A percentile compares a stretch with the other conserved stretches of the same genome.
Conservation (phyloP, 208 protist genomes). For the Acanthamoeba royreba region DNA sequence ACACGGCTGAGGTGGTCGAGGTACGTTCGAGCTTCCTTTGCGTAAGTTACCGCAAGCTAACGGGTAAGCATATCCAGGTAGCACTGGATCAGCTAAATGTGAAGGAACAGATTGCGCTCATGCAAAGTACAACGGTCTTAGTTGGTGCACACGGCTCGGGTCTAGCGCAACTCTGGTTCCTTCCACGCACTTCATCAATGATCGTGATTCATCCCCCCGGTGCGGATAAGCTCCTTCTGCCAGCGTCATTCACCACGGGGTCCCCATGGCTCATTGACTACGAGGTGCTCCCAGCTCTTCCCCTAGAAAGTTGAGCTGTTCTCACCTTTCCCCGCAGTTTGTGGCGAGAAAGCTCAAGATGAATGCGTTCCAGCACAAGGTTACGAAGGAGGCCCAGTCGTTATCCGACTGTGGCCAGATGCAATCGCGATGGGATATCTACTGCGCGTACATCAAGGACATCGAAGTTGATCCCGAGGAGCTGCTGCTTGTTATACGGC, state of each 20-base stretch:
- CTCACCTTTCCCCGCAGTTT: neutral
- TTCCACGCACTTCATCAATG: neutral
- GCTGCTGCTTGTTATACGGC: neutral
- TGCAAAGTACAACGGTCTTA: neutral
- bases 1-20: neutral
- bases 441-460: slow-evolving; percentile 13
- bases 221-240: neutral
- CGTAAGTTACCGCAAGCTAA: neutral
- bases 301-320: no score
- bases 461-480: neutral
- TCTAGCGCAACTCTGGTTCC: neutral
- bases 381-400: neutral
- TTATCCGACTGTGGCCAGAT: neutral
- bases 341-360: neutral
- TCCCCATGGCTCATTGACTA: neutral
- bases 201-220: neutral
- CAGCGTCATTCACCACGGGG: neutral
- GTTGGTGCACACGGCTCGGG: neutral
- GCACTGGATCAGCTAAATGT: neutral
- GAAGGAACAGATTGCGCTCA: neutral
- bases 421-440: neutral
- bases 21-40: neutral
- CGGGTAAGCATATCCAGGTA: neutral
- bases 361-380: neutral
- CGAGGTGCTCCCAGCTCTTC: no score